These are phyloP conservation scores for Eragrostis nindensis DNA, from an alignment of 176 grass and related monocot species.

Conservation along the genomic window DNA sequence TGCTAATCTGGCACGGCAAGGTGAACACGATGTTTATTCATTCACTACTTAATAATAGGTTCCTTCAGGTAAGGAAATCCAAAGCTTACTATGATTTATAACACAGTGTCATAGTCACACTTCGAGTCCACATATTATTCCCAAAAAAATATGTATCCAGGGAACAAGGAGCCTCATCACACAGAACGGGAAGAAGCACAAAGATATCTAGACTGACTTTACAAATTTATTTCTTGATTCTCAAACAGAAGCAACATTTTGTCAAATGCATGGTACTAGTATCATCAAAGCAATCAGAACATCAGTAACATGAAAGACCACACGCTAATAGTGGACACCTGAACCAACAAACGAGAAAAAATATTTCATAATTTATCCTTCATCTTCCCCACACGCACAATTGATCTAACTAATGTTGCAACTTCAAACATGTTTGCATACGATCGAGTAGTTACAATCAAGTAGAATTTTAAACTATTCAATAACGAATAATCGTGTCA, in stretches of 20 bases:
- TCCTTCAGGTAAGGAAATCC: neutral
- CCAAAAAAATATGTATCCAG: neutral
- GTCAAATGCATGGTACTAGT: neutral
- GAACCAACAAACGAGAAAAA: slow-evolving; percentile 18
- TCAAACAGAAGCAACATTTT: slow-evolving; percentile 3
- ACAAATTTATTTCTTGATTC: neutral
- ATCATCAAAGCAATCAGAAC: slow-evolving; percentile 19
- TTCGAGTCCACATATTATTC: neutral
- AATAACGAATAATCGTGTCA: neutral
- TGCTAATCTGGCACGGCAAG: slow-evolving; percentile 1
- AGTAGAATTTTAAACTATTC: neutral
- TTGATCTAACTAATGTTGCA: neutral
- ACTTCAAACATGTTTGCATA: neutral
- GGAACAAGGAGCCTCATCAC: neutral
- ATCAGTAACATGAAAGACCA: neutral
- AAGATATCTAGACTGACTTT: neutral
- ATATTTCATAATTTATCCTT: neutral
- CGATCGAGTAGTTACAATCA: slow-evolving; percentile 2
- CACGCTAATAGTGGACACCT: neutral
- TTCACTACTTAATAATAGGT: neutral
- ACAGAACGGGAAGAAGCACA: neutral
- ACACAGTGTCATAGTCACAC: neutral
- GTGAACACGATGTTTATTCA: neutral
- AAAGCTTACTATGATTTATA: neutral
- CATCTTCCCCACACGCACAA: neutral